Conservation (phyloP, 2,329 filamentous ascomycete genomes). For the Golovinomyces cichoracearum region DNA sequence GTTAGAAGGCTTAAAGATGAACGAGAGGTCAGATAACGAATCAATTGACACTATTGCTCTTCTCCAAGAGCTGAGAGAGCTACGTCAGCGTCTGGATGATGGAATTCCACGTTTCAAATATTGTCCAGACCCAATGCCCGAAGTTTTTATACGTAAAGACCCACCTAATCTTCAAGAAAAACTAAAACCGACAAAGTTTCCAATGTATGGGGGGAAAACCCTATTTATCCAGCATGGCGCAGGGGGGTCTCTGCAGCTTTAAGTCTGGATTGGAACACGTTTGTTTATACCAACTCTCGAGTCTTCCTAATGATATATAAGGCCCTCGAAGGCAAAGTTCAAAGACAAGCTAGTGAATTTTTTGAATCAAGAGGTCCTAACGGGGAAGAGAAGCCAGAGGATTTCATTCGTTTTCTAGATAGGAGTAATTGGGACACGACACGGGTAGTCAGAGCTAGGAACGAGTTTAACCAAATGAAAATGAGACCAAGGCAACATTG, state of each 20-base stretch:
- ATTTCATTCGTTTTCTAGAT: not conserved
- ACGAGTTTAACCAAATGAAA: not conserved
- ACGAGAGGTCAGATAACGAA: not conserved
- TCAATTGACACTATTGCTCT: not conserved
- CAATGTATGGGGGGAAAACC: not conserved
- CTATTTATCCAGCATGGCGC: not conserved
- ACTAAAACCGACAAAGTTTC: not conserved
- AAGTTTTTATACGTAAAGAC: not conserved
- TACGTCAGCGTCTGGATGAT: not conserved
- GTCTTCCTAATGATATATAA: slow-evolving; percentile 1
- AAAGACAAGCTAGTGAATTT: not conserved
- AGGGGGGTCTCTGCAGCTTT: not conserved
- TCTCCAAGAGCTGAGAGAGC: not conserved
- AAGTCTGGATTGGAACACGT: not conserved
- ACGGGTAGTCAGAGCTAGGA: not conserved
- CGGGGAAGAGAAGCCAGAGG: not conserved
- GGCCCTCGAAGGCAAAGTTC: not conserved
- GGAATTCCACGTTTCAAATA: not conserved
- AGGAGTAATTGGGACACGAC: not conserved
- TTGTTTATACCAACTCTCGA: not conserved
- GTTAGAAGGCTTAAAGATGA: not conserved
- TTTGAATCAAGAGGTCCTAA: not conserved
- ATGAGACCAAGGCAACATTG: not conserved
- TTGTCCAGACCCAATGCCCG: not conserved
- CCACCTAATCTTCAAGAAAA: not conserved